Evolutionary conservation across 2,329 filamentous ascomycete genomes (phyloP), one percentile per base, ranked within the genome.

Genomic region (Colletotrichum sp.): DNA sequence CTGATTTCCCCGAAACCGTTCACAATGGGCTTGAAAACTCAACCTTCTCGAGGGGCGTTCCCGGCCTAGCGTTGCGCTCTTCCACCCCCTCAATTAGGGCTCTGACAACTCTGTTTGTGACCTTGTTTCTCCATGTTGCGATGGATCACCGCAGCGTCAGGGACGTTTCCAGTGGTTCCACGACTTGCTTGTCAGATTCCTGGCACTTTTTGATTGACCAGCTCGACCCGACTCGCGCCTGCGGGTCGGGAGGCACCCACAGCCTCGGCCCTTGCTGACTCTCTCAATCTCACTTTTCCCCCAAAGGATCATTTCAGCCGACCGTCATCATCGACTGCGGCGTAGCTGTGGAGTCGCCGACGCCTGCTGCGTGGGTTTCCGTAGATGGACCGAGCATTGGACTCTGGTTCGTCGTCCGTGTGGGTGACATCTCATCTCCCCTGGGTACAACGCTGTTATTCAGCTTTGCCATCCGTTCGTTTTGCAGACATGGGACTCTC

Each of bases 171-270:
- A 34, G 36, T 48, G 63, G 69, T 75, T 75, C 69, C 73, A 75
- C 73, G 34, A 55, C 69, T n/a, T 64, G n/a, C 18, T 26, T 52
- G 69, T 73, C 69, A 73, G 73, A 64, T 75, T 73, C 69, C 71
- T 73, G 73, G 70, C 73, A 59, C 34, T 21, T 48, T 36, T 64
- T 75, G 69, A 73, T 74, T 75, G 73, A 62, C 58, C 69, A 69
- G 34, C 69, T 16, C 26, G 36, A 21, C 58, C 63, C 64, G 56
- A 38, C 43, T 75, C 16, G 58, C 55, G 58, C 18, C 38, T 73
- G 73, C 69, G 63, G 73, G 56, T 62, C 69, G 61, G 56, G 26
- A 16, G 18, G 30, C 18, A 61, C 18, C 28, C 28, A 24, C 69
- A 38, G 26, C 32, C 48, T 16, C 7, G 28, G 28, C 69, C 32